Conservation (phyloP, 139 green algal species). For the Ettlia oleoabundans region DNA sequence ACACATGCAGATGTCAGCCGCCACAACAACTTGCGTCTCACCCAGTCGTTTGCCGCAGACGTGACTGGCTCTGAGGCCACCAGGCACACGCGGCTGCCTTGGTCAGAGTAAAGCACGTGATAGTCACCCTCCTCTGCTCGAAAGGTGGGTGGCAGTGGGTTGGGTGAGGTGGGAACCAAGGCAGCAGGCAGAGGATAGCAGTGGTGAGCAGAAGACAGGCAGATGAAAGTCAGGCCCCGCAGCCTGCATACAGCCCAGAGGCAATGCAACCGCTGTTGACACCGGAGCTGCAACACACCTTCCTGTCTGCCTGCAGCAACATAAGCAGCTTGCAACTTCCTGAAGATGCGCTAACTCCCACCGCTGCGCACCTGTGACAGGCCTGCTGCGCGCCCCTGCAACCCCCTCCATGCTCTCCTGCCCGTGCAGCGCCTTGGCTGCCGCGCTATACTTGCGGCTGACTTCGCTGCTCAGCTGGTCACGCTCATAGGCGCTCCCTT, state of each 20-base stretch:
- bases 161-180: background rate
- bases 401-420: conserved; percentile 13
- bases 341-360: no score
- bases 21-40: no score
- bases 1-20: no score
- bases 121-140: conserved; percentile 75
- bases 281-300: no score
- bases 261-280: no score
- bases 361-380: background rate
- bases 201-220: no score
- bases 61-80: conserved; percentile 96
- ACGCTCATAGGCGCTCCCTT: conserved; percentile 37
- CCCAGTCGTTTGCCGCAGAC: conserved; percentile 83
- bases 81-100: conserved; percentile 76
- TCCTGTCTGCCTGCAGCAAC: no score
- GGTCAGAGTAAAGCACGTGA: conserved; percentile 73
- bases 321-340: no score
- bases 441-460: background rate
- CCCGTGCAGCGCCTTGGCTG: conserved; percentile 26
- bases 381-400: conserved; percentile 9
- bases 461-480: background rate
- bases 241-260: no score
- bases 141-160: background rate
- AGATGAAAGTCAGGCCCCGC: no score
- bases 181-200: background rate